phyloP scores from a whole-genome alignment of 352 stramenopile species.

The Phytopythium litorale region DNA sequence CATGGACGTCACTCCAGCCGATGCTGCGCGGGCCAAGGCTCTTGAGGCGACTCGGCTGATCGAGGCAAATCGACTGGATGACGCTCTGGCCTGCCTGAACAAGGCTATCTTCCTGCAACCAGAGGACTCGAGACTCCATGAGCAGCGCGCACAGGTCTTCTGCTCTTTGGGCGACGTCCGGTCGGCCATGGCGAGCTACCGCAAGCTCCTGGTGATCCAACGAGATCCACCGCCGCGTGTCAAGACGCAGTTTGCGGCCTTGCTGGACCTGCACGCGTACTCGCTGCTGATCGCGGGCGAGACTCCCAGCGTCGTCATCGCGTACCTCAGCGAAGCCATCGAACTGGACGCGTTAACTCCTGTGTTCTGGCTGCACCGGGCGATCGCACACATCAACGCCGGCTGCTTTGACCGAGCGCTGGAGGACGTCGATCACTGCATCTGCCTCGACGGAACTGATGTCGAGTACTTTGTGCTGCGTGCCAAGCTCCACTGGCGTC shows the following conservation, averaged over 20 bases:
- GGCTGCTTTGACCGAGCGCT: slow-evolving; percentile 68
- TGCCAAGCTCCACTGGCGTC: slow-evolving; percentile 74
- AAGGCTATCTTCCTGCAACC: slow-evolving; percentile 77
- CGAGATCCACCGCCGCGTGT: slow-evolving; percentile 51
- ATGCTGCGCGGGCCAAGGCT: slow-evolving; percentile 45
- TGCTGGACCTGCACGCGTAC: slow-evolving; percentile 72
- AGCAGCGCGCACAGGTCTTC: slow-evolving; percentile 68
- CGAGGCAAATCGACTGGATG: slow-evolving; percentile 30
- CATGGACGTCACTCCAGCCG: slow-evolving; percentile 40
- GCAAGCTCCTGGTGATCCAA: slow-evolving; percentile 66
- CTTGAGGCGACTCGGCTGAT: slow-evolving; percentile 38
- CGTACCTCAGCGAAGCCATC: slow-evolving; percentile 74
- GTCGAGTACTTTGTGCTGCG: slow-evolving; percentile 84
- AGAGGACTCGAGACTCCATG: slow-evolving; percentile 43
- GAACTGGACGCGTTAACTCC: slow-evolving; percentile 66
- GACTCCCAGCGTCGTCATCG: slow-evolving; percentile 46
- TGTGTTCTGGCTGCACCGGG: slow-evolving; percentile 74
- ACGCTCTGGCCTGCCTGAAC: slow-evolving; percentile 51
- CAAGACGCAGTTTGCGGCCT: slow-evolving; percentile 69
- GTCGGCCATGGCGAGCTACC: slow-evolving; percentile 75
- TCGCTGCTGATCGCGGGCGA: slow-evolving; percentile 59
- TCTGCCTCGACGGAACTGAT: slow-evolving; percentile 67
- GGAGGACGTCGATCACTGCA: slow-evolving; percentile 75
- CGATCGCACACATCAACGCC: slow-evolving; percentile 59
- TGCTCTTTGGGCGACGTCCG: slow-evolving; percentile 74